Evolutionary conservation across 331 rosid genomes (phyloP), one percentile per base, ranked within the genome.

Genomic region (Acacia pycnantha): DNA sequence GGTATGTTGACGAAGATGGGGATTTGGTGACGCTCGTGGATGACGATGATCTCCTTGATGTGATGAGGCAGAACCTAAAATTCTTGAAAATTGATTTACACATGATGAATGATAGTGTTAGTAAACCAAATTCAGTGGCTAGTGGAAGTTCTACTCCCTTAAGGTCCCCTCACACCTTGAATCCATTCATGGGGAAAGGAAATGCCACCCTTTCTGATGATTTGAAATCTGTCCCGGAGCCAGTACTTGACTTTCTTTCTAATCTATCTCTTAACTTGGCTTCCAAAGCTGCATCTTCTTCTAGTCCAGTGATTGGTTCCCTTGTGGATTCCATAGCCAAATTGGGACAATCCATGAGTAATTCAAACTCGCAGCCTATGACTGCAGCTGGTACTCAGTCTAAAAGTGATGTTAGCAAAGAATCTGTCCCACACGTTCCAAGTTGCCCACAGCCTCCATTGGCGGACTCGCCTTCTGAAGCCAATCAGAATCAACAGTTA

Each of bases 1-100:
- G 92, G 26, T 96, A 96, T 79, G 59, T 89, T 21, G 99, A 96
- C 53, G 99, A 96, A 86, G 99, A 96, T 83, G 99, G 98, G 2
- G 99, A 96, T 87, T 58, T 79, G 31, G 98, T 96, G 70, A 84
- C 97, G 21, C 88, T 96, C 2, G 94, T 86, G 71, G 94, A 92
- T 70, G 97, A 92, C 46, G 92, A 88, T 76, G 99, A 96, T 88
- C 86, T 96, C 73, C 84, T 29, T 72, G 99, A 96, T 73, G 88
- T 87, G 80, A 83, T 87, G 97, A 87, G 81, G 82, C 99, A 96
- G 86, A 46, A 68, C 33, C 81, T 96, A 65, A 92, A 86, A 61
- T 92, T 91, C 86, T 81, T 94, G 92, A 92, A 84, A 81, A 94
- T 96, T 74, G 83, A 88, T 69, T 94, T 96, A 11, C 90, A 86